phyloP scores from a whole-genome alignment of 2,329 filamentous ascomycete genomes.

The Phialophora verrucosa region DNA sequence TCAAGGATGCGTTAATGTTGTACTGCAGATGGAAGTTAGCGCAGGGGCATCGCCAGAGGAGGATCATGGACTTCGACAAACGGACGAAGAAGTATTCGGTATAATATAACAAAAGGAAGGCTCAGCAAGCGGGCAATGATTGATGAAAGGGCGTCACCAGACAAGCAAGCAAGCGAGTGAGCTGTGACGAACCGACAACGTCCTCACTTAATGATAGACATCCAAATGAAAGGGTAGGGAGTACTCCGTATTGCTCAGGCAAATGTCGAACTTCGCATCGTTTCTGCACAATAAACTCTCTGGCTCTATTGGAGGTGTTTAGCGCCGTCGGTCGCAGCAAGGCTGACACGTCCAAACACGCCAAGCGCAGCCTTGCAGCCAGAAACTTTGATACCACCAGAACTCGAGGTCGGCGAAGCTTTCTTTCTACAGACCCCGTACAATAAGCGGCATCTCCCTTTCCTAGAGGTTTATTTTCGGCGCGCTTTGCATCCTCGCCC shows the following conservation, averaged over 20 bases:
- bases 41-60: slow-evolving; percentile 53
- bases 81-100: slow-evolving; percentile 45
- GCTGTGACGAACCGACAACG: slow-evolving; percentile 2
- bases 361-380: slow-evolving; percentile 26
- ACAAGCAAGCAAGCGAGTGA: background rate
- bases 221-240: slow-evolving; percentile 2
- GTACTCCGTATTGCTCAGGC: background rate
- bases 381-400: slow-evolving; percentile 6
- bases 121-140: background rate
- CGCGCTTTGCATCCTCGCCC: background rate
- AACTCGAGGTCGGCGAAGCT: background rate
- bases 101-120: slow-evolving; percentile 1
- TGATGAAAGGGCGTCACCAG: background rate
- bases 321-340: background rate
- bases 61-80: slow-evolving; percentile 55
- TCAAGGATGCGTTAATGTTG: slow-evolving; percentile 71
- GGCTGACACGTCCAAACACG: slow-evolving; percentile 18
- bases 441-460: background rate
- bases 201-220: slow-evolving; percentile 24
- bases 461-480: background rate
- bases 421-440: background rate
- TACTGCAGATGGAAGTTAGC: slow-evolving; percentile 61
- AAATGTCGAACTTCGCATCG: background rate
- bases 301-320: background rate
- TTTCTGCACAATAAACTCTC: background rate